Evolutionary conservation across 2,329 filamentous ascomycete genomes (phyloP).

Genomic region (Epichloe coenophiala): DNA sequence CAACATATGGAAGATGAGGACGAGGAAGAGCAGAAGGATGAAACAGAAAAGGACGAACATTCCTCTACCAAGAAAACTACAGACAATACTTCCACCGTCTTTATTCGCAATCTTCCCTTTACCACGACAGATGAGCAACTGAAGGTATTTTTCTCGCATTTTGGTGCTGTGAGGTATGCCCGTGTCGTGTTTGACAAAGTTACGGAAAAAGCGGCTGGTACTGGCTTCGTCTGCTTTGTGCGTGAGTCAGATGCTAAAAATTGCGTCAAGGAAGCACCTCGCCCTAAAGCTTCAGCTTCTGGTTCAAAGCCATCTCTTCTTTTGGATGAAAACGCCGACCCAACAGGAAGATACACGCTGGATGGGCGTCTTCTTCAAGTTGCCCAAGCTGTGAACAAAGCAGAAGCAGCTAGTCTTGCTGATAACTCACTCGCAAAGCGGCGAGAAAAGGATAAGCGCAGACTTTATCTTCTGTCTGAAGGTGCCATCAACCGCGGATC

Average conservation of each 20-base stretch:
- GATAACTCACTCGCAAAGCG: conserved; percentile 50
- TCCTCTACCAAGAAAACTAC: conserved; percentile 24
- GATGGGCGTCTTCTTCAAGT: conserved; percentile 80
- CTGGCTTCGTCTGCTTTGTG: conserved; percentile 90
- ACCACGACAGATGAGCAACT: conserved; percentile 71
- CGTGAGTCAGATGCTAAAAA: conserved; percentile 58
- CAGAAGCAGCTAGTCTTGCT: conserved; percentile 63
- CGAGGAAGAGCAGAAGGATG: conserved; percentile 32
- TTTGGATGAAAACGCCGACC: conserved; percentile 72
- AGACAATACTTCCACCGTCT: conserved; percentile 66
- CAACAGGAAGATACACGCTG: conserved; percentile 74
- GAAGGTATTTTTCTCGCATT: conserved; percentile 73
- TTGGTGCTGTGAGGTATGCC: conserved; percentile 81
- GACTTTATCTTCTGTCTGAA: conserved; percentile 77
- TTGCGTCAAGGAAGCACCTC: conserved; percentile 67
- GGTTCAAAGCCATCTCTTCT: conserved; percentile 66
- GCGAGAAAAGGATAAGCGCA: conserved; percentile 74
- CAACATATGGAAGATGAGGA: conserved; percentile 45
- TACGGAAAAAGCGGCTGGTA: conserved; percentile 79
- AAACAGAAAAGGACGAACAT: conserved; percentile 21
- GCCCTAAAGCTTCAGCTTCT: conserved; percentile 30
- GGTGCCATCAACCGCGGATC: conserved; percentile 70
- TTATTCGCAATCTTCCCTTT: conserved; percentile 90
- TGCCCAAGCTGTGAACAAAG: conserved; percentile 70
- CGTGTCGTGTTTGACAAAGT: conserved; percentile 77